Evolutionary conservation across 495 filamentous ascomycete species (phyloP).

Genomic region (Clohesyomyces aquaticus): DNA sequence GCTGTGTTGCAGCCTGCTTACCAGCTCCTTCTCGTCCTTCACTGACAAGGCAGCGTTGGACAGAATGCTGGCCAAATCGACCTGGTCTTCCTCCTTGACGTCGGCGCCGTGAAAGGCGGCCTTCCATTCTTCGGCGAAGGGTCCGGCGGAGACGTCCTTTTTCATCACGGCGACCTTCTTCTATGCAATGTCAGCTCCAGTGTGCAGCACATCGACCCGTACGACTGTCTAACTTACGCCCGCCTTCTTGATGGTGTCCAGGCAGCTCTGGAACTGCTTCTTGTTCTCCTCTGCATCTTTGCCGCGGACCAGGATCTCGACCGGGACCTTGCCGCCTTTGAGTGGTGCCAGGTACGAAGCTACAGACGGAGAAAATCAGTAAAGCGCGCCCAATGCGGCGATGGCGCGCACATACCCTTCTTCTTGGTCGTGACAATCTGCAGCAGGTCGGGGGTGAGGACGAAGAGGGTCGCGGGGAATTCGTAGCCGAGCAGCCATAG

Average conservation of each 20-base stretch:
- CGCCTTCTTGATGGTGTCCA: slow-evolving; percentile 81
- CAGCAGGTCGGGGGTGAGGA: slow-evolving; percentile 83
- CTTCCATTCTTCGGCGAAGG: slow-evolving; percentile 96
- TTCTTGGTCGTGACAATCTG: slow-evolving; percentile 95
- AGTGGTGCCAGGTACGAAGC: slow-evolving; percentile 92
- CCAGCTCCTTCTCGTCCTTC: slow-evolving; percentile 92
- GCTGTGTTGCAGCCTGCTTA: slow-evolving; percentile 44
- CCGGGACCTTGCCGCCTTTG: slow-evolving; percentile 84
- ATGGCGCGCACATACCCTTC: slow-evolving; percentile 67
- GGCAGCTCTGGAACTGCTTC: slow-evolving; percentile 79
- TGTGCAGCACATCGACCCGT: slow-evolving; percentile 24
- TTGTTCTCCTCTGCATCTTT: slow-evolving; percentile 89
- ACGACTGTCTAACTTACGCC: slow-evolving; percentile 64
- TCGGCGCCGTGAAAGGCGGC: slow-evolving; percentile 68
- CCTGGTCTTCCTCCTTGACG: slow-evolving; percentile 82
- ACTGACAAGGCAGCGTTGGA: slow-evolving; percentile 85
- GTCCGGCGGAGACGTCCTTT: slow-evolving; percentile 82
- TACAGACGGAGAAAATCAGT: slow-evolving; percentile 44
- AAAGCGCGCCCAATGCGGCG: slow-evolving; percentile 39
- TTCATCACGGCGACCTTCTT: slow-evolving; percentile 85
- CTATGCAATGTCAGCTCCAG: slow-evolving; percentile 47
- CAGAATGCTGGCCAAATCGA: slow-evolving; percentile 81
- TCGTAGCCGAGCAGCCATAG: slow-evolving; percentile 99
- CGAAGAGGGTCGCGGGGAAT: slow-evolving; percentile 91
- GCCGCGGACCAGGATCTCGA: slow-evolving; percentile 85